Base-by-base conservation (phyloP, 129 eudicot species). In the Centella asiatica region DNA sequence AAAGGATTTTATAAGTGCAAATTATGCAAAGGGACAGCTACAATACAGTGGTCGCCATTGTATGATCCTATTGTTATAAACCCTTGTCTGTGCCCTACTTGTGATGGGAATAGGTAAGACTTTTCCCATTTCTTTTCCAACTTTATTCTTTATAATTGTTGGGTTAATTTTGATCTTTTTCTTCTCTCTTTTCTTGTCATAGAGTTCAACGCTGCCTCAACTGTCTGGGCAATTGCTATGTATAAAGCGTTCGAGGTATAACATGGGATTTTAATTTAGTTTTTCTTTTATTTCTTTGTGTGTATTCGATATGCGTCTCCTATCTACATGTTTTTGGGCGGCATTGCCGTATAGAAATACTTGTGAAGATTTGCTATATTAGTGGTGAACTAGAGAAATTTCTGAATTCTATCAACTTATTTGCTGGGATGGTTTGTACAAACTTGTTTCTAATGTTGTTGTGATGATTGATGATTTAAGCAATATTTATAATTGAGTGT, bases 131-230 rank as follows among this genome's bases (percentile, higher is more conserved):
- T 20, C 19, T 7, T 18, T 42, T 8, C 20, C 0, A 19, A 17
- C 44, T 18, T 9, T 23, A 4, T 18, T 8, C 40, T 5, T 55
- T 4, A 6, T 27, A 40, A 11, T 0, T 6, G 1, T n/a, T 23
- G 29, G 9, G 24, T 4, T 13, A 5, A 40, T 62, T 6, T 33
- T 39, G 2, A 14, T 24, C 0, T 39, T 13, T 58, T 40, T 23
- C 5, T 40, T 60, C 44, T 65, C 19, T 3, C 12, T 33, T 15
- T 57, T 60, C 65, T 74, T 52, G 26, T 63, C 62, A 51, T 62
- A 90, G 94, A 83, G 77, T 90, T 64, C 97, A 90, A 66, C 72
- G 79, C 15, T 90, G 97, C 77, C 95, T 90, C 44, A 90, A 83
- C 76, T 90, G 97, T 83, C 65, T 90, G 81, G 97, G 94, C 52